Evolutionary conservation across 2,329 filamentous ascomycete genomes (phyloP).

Genomic region (Myriosclerotinia duriaeana): DNA sequence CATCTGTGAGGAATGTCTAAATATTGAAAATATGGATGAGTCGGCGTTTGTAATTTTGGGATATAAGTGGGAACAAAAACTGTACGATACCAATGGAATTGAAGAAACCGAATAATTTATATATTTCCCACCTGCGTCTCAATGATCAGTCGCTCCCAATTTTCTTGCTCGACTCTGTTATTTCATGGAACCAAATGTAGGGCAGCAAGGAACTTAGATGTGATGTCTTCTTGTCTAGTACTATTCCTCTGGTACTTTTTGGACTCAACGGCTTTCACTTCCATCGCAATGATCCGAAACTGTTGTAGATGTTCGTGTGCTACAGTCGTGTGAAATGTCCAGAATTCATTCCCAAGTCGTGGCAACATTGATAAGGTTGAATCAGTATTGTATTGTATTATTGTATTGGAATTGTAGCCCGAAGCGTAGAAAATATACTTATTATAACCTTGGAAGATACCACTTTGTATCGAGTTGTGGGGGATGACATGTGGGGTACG

Average conservation of each 20-base stretch:
- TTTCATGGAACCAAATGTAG: neutral
- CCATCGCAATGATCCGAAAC: no score
- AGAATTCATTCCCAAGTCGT: no score
- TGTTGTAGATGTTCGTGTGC: no score
- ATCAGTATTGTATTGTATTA: no score
- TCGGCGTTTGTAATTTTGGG: slow-evolving; percentile 1
- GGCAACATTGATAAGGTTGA: no score
- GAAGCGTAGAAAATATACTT: no score
- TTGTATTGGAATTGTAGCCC: no score
- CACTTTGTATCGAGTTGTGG: no score
- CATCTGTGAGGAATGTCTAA: slow-evolving; percentile 8
- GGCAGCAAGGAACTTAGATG: neutral
- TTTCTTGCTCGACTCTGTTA: neutral
- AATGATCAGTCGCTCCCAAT: neutral
- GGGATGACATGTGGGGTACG: no score
- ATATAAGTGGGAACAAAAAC: neutral
- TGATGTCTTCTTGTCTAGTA: neutral
- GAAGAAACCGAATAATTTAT: neutral
- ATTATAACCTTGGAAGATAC: no score
- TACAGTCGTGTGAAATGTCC: no score
- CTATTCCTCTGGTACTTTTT: neutral
- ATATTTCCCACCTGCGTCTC: neutral
- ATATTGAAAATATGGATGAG: slow-evolving; percentile 10
- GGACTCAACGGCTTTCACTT: no score
- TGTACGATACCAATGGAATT: slow-evolving; percentile 16